A percentile compares a stretch with the other conserved stretches of the same genome.
Evolutionary conservation across 306 rosid species (phyloP).

Genomic region (Trifolium repens): DNA sequence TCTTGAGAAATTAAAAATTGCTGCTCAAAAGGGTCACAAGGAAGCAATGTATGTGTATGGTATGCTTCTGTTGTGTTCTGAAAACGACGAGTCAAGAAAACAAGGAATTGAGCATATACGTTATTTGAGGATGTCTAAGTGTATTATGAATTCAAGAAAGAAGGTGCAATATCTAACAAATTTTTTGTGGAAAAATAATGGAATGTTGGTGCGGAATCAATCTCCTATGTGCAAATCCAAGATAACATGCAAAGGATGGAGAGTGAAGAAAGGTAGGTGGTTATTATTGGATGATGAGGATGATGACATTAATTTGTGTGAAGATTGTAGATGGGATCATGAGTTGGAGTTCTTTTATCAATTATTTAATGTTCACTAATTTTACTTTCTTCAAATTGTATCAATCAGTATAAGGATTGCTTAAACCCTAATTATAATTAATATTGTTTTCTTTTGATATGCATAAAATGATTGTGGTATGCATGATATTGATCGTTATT

Average conservation of each 20-base stretch:
- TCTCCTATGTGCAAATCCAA: neutral
- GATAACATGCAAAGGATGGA: conserved; percentile 33
- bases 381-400: neutral
- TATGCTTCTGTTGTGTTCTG: neutral
- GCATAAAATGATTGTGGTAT: too few relatives aligned
- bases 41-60: conserved; percentile 39
- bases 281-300: conserved; percentile 4
- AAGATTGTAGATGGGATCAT: conserved; percentile 44
- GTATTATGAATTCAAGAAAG: conserved; percentile 9
- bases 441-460: too few relatives aligned
- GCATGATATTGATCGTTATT: too few relatives aligned
- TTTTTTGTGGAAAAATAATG: neutral
- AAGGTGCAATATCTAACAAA: neutral
- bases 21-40: neutral
- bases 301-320: conserved; percentile 26
- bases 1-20: neutral
- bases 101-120: conserved; percentile 10
- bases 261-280: conserved; percentile 10
- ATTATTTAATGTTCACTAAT: neutral
- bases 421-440: too few relatives aligned
- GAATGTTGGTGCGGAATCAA: neutral
- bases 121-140: conserved; percentile 23
- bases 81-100: neutral
- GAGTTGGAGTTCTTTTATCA: neutral
- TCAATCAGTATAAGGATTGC: too few relatives aligned